A percentile compares a stretch with the other conserved stretches of the same genome.
Conservation (phyloP, 1,139 yeast species). For the Pichia kudriavzevii region DNA sequence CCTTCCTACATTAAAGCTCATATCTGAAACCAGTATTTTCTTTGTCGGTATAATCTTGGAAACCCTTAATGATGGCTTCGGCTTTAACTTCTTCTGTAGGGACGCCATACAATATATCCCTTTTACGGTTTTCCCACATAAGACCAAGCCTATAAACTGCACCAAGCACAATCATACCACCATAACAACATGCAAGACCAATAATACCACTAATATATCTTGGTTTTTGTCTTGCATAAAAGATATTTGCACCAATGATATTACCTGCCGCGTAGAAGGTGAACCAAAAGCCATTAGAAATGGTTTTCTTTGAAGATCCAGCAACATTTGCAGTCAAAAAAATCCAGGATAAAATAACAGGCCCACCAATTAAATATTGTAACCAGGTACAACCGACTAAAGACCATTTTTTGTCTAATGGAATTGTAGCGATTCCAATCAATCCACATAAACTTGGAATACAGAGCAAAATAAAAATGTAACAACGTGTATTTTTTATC, state of each 20-base stretch:
- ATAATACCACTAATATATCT: conserved; percentile 18
- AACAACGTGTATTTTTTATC: conserved; percentile 26
- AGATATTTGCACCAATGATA: conserved; percentile 48
- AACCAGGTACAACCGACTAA: conserved; percentile 39
- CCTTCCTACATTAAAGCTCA: conserved; percentile 11
- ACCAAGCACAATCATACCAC: conserved; percentile 6
- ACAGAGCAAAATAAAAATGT: conserved; percentile 9
- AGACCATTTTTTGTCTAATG: conserved; percentile 29
- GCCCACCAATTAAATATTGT: conserved; percentile 7
- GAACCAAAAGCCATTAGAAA: conserved; percentile 49
- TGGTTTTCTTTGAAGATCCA: conserved; percentile 35
- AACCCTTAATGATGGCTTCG: conserved; percentile 33
- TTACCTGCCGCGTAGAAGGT: conserved; percentile 56
- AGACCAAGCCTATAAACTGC: conserved; percentile 17
- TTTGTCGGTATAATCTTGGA: conserved; percentile 56
- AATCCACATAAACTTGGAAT: conserved; percentile 18
- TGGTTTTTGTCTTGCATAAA: conserved; percentile 36
- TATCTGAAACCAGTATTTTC: conserved; percentile 39
- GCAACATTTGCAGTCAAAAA: conserved; percentile 45
- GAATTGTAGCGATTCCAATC: conserved; percentile 11
- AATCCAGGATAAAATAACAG: conserved; percentile 25
- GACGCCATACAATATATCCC: conserved; percentile 30
- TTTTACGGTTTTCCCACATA: conserved; percentile 35
- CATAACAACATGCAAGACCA: conserved; percentile 5
- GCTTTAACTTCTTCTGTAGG: conserved; percentile 11